Evolutionary conservation across 805 yeast genomes (phyloP), one percentile per base, ranked within the genome.

Genomic region (Wickerhamomyces rabaulensis): DNA sequence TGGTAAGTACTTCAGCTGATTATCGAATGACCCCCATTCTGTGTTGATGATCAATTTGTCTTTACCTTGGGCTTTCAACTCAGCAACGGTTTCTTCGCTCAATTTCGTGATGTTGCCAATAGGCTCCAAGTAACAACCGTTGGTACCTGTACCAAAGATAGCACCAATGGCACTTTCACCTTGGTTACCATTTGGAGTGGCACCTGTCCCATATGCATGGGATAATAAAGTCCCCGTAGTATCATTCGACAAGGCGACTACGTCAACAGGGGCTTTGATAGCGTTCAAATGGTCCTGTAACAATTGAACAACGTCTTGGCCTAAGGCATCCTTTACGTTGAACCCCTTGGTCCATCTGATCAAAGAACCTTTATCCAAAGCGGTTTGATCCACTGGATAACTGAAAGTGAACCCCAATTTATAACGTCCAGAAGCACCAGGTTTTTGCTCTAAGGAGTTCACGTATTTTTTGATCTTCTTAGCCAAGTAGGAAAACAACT

Each of bases 21-120:
- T 92, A 67, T 92, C 98, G 59, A 91, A 92, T 38, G 97, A 89
- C 52, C 98, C 98, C 97, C 98, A 94, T 69, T 94, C 99, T 40
- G 97, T 91, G 70, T 91, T 91, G 58, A 91, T 77, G 52, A 89
- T 86, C 97, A 91, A 90, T 51, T 83, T 80, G 2, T 74, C 71
- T 44, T 75, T 73, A 35, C 80, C 82, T 43, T 68, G 62, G 1
- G 64, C 54, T 19, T 62, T 46, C 56, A 76, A 66, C 17, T 62
- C 63, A 22, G 60, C 66, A 40, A 65, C 65, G 12, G 65, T 47
- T 27, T 70, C 66, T 3, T 76, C 72, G n/a, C 80, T 78, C 51
- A 91, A 72, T 67, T 94, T 92, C 47, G 77, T 77, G 55, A 94
- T 87, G 46, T 82, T 77, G 38, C 78, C 82, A 44, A 90, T 64